Conservation (phyloP, 1,139 yeast genomes). For the Pichia inconspicua region DNA sequence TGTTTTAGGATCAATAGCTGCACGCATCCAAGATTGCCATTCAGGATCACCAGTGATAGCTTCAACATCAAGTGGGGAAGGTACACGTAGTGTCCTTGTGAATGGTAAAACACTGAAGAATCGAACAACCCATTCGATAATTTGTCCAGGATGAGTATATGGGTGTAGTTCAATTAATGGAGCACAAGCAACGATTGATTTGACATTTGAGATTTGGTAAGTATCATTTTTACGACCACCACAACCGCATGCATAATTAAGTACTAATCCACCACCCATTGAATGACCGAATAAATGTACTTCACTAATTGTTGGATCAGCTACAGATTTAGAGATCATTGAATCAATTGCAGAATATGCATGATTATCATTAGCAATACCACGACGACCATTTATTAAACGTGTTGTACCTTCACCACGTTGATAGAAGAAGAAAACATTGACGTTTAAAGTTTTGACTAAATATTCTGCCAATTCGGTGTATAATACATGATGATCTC, state of each 20-base stretch:
- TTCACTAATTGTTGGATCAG: slow-evolving; percentile 22
- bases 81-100: slow-evolving; percentile 45
- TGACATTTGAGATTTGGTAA: slow-evolving; percentile 7
- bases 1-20: slow-evolving; percentile 6
- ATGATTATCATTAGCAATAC: slow-evolving; percentile 57
- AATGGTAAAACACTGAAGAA: slow-evolving; percentile 32
- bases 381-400: slow-evolving; percentile 44
- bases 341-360: slow-evolving; percentile 65
- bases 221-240: slow-evolving; percentile 38
- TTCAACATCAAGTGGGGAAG: slow-evolving; percentile 48
- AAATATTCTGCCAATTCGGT: slow-evolving; percentile 53
- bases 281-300: slow-evolving; percentile 73
- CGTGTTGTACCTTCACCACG: slow-evolving; percentile 83
- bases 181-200: slow-evolving; percentile 39
- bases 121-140: slow-evolving; percentile 41
- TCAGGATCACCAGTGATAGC: slow-evolving; percentile 48
- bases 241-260: slow-evolving; percentile 57
- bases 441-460: slow-evolving; percentile 51
- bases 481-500: slow-evolving; percentile 54
- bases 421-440: slow-evolving; percentile 73
- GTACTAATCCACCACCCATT: slow-evolving; percentile 89
- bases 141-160: slow-evolving; percentile 46
- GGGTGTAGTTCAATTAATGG: slow-evolving; percentile 62
- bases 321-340: slow-evolving; percentile 37
- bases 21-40: slow-evolving; percentile 38